phyloP scores from a whole-genome alignment of 1,284 basidiomycete species.

The Clitocybe nebularis region DNA sequence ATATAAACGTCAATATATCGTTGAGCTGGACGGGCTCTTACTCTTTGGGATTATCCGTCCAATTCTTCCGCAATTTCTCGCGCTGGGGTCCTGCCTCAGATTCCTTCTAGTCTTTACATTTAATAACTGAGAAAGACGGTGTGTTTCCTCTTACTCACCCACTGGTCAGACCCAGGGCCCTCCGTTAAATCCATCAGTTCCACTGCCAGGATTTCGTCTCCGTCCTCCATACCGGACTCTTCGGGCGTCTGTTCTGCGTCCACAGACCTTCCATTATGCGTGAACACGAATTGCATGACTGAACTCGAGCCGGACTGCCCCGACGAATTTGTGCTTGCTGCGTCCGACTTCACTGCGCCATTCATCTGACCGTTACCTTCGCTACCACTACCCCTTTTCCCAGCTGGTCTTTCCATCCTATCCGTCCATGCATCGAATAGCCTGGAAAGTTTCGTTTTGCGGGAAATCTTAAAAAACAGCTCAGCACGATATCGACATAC shows the following conservation, averaged over 20 bases:
- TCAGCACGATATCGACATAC: constrained; percentile 82
- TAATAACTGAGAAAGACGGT: constrained; percentile 1
- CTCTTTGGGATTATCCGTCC: constrained; percentile 71
- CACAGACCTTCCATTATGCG: constrained; percentile 69
- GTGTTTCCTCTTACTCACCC: constrained; percentile 39
- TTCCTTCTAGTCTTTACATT: constrained; percentile 38
- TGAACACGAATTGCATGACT: constrained; percentile 74
- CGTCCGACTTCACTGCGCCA: constrained; percentile 44
- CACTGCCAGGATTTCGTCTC: constrained; percentile 79
- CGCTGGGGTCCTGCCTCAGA: constrained; percentile 57
- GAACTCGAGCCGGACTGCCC: constrained; percentile 26
- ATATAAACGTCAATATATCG: constrained; percentile 10
- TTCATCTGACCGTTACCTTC: constrained; percentile 32
- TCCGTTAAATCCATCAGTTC: constrained; percentile 84
- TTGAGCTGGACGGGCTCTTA: constrained; percentile 33
- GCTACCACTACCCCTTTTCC: constrained; percentile 34
- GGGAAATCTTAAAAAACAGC: constrained; percentile 83
- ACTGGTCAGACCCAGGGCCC: constrained; percentile 53
- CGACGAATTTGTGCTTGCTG: constrained; percentile 23
- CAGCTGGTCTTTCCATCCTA: constrained; percentile 61
- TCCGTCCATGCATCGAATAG: constrained; percentile 84
- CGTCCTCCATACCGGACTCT: constrained; percentile 77
- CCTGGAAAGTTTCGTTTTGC: constrained; percentile 76
- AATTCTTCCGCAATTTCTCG: constrained; percentile 70
- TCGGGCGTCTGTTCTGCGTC: constrained; percentile 79